A percentile compares a stretch with the other conserved stretches of the same genome.
These are phyloP conservation scores for Trypanosoma conorhini DNA, from an alignment of 208 protist genomes.

Conservation along the genomic window DNA sequence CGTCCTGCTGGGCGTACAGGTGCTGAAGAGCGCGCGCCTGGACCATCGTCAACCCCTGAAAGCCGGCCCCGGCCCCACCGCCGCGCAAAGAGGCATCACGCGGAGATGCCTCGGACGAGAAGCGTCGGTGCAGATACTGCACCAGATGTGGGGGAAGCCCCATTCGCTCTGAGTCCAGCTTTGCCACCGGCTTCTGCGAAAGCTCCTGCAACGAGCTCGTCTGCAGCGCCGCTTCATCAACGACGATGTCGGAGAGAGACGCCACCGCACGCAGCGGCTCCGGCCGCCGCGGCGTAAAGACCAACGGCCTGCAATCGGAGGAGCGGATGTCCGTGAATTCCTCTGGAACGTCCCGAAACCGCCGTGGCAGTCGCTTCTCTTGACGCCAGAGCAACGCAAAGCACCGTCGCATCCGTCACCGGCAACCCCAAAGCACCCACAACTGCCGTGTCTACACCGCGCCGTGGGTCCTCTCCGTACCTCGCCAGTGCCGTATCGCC, in stretches of 20 bases:
- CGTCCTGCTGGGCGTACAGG: conserved; percentile 83
- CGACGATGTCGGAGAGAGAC: conserved; percentile 55
- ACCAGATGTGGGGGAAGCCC: conserved; percentile 79
- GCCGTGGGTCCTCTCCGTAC: not conserved
- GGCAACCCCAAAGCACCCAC: conserved; percentile 6
- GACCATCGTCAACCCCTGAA: conserved; percentile 66
- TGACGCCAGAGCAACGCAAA: conserved; percentile 47
- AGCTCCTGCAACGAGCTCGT: conserved; percentile 26
- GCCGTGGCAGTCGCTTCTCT: conserved; percentile 67
- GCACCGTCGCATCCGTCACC: conserved; percentile 32
- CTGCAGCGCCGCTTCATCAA: conserved; percentile 40
- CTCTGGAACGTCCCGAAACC: conserved; percentile 78
- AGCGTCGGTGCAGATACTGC: conserved; percentile 47
- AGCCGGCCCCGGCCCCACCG: conserved; percentile 2
- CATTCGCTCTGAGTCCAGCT: conserved; percentile 77
- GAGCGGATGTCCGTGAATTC: conserved; percentile 82
- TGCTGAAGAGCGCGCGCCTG: conserved; percentile 89
- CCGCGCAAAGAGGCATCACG: conserved; percentile 14
- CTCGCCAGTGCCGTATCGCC: not conserved
- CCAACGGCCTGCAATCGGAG: conserved; percentile 62
- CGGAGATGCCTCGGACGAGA: conserved; percentile 15
- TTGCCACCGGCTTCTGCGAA: conserved; percentile 57
- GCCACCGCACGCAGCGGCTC: conserved; percentile 65
- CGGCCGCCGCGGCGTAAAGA: conserved; percentile 76
- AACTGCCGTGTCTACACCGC: not conserved